Evolutionary conservation across 805 yeast species (phyloP).

Genomic region (Saccharomyces paradoxus): DNA sequence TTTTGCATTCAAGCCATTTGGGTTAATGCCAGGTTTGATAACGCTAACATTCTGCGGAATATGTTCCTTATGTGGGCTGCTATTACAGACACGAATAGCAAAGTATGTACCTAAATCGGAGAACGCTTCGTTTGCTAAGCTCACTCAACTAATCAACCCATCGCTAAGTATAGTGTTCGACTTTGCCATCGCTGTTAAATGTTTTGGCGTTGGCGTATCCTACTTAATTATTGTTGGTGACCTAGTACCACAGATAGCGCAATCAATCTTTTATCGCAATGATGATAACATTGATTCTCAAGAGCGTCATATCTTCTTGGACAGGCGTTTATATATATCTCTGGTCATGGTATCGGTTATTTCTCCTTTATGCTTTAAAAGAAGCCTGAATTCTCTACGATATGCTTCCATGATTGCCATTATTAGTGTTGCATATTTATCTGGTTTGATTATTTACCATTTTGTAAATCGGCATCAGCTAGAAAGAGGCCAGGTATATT

Average conservation of each 20-base stretch:
- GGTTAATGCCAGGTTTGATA: slow-evolving; percentile 21
- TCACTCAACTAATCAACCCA: slow-evolving; percentile 55
- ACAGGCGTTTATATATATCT: slow-evolving; percentile 56
- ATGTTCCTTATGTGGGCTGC: slow-evolving; percentile 39
- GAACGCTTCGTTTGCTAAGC: slow-evolving; percentile 57
- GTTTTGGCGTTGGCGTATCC: slow-evolving; percentile 63
- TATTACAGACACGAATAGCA: slow-evolving; percentile 52
- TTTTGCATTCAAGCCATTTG: slow-evolving; percentile 44
- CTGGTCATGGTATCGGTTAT: slow-evolving; percentile 41
- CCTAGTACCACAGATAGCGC: slow-evolving; percentile 49
- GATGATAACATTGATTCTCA: slow-evolving; percentile 22
- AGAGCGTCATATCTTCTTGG: slow-evolving; percentile 14
- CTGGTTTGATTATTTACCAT: slow-evolving; percentile 66
- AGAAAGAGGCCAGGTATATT: slow-evolving; percentile 41
- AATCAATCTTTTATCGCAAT: slow-evolving; percentile 25
- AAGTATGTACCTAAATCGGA: slow-evolving; percentile 39
- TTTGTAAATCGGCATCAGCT: slow-evolving; percentile 25
- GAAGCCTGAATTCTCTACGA: slow-evolving; percentile 71
- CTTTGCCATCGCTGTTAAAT: slow-evolving; percentile 59
- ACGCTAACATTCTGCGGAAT: slow-evolving; percentile 23
- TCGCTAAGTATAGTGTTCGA: slow-evolving; percentile 54
- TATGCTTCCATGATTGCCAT: slow-evolving; percentile 81
- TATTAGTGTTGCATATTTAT: slow-evolving; percentile 69
- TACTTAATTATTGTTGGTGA: slow-evolving; percentile 66
- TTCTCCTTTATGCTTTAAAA: slow-evolving; percentile 55